A percentile compares a stretch with the other conserved stretches of the same genome.
Conservation (phyloP, 2,329 filamentous ascomycete species). For the Elsinoe batatas region DNA sequence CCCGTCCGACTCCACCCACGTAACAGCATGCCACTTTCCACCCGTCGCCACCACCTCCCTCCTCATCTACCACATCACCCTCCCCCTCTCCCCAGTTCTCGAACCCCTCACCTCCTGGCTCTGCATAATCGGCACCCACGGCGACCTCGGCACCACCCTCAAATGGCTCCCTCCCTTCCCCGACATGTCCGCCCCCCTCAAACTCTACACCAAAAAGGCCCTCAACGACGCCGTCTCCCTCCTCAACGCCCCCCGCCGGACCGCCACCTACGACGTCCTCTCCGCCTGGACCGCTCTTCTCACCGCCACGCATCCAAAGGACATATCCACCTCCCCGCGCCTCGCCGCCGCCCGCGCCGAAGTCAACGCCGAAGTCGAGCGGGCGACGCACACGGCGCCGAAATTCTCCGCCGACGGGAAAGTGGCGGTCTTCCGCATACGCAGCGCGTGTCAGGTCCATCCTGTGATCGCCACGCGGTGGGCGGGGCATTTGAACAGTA, state of each 20-base stretch:
- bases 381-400: constrained; percentile 52
- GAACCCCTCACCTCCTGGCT: constrained; percentile 47
- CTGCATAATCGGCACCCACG: constrained; percentile 55
- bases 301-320: constrained; percentile 40
- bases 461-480: constrained; percentile 58
- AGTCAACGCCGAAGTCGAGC: constrained; percentile 51
- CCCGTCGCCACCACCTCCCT: constrained; percentile 57
- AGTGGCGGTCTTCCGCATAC: constrained; percentile 54
- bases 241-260: constrained; percentile 56
- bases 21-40: constrained; percentile 54
- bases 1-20: constrained; percentile 44
- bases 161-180: constrained; percentile 60
- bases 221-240: constrained; percentile 54
- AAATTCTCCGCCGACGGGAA: constrained; percentile 54
- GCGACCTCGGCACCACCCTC: constrained; percentile 53
- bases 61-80: constrained; percentile 55
- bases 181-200: constrained; percentile 52
- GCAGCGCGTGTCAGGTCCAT: constrained; percentile 52
- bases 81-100: constrained; percentile 44
- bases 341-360: constrained; percentile 48
- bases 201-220: constrained; percentile 50
- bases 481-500: constrained; percentile 50
- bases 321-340: constrained; percentile 40
- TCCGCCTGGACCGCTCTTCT: constrained; percentile 52
- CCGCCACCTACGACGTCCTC: constrained; percentile 49